phyloP scores from a whole-genome alignment of 345 rosid genomes.

The Raphanus sativus region DNA sequence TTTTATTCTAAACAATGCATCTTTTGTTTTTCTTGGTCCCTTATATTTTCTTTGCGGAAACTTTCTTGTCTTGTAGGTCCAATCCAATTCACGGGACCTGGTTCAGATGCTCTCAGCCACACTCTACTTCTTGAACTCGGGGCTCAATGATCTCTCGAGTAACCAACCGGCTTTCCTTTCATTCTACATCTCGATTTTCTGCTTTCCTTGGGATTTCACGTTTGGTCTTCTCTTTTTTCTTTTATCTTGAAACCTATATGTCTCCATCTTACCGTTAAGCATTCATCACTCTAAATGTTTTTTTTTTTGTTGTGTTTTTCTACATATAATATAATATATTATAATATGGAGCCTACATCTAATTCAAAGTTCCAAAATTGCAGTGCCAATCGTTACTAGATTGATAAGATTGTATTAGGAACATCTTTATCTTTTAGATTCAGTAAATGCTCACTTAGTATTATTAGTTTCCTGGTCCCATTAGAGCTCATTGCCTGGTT shows the following conservation, averaged over 20 bases:
- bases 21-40: background rate
- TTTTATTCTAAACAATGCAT: background rate
- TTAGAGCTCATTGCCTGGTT: background rate
- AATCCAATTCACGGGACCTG: constrained; percentile 86
- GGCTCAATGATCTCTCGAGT: constrained; percentile 35
- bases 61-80: constrained; percentile 59
- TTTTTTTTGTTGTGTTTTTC: background rate
- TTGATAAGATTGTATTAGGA: background rate
- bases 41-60: background rate
- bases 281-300: background rate
- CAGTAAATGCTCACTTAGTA: too few relatives aligned
- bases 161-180: background rate
- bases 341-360: background rate
- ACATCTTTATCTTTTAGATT: background rate
- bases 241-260: background rate
- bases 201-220: background rate
- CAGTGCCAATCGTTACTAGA: background rate
- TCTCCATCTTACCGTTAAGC: background rate
- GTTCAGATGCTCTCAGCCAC: constrained; percentile 63
- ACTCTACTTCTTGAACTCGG: constrained; percentile 83
- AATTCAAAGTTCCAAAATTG: background rate
- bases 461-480: background rate
- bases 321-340: background rate
- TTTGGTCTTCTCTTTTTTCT: background rate
- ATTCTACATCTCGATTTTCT: background rate